phyloP scores from a whole-genome alignment of 2,329 filamentous ascomycete species.

The Truncatella angustata region DNA sequence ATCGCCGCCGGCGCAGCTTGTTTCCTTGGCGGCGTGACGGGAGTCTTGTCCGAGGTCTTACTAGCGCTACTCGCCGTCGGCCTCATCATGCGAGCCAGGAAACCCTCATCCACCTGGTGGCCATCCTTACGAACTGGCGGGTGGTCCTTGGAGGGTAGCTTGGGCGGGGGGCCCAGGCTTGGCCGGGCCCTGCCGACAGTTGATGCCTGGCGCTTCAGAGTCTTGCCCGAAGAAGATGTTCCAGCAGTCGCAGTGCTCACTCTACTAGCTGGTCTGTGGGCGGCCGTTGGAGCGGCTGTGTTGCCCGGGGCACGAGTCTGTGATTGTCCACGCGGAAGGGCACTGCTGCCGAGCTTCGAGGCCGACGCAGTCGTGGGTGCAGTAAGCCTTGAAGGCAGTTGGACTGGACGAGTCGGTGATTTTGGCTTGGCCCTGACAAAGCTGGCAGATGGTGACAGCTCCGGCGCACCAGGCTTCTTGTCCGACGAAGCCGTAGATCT shows the following conservation, averaged over 20 bases:
- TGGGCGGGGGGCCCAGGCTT: constrained; percentile 58
- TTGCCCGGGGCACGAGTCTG: constrained; percentile 38
- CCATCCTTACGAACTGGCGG: constrained; percentile 47
- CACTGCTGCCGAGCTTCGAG: constrained; percentile 52
- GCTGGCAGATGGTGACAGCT: constrained; percentile 37
- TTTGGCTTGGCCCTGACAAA: constrained; percentile 61
- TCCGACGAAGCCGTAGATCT: constrained; percentile 30
- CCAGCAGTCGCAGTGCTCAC: constrained; percentile 34
- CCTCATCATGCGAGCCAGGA: constrained; percentile 79
- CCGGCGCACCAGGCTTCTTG: constrained; percentile 44
- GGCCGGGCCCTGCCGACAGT: constrained; percentile 44
- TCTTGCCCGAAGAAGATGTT: constrained; percentile 25
- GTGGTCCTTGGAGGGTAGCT: constrained; percentile 50
- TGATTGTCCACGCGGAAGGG: constrained; percentile 35
- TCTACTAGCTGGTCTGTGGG: constrained; percentile 45
- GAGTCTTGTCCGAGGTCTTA: constrained; percentile 64
- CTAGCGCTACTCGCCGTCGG: constrained; percentile 69
- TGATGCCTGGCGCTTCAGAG: constrained; percentile 44
- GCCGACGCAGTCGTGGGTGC: constrained; percentile 69
- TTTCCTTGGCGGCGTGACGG: constrained; percentile 48
- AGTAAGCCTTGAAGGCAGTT: constrained; percentile 64
- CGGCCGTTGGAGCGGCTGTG: constrained; percentile 19
- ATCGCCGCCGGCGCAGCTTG: constrained; percentile 15
- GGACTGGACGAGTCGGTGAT: constrained; percentile 68
- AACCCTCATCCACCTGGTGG: constrained; percentile 65